Evolutionary conservation across 1,284 basidiomycete species (phyloP).

Genomic region (Naganishia liquefaciens): DNA sequence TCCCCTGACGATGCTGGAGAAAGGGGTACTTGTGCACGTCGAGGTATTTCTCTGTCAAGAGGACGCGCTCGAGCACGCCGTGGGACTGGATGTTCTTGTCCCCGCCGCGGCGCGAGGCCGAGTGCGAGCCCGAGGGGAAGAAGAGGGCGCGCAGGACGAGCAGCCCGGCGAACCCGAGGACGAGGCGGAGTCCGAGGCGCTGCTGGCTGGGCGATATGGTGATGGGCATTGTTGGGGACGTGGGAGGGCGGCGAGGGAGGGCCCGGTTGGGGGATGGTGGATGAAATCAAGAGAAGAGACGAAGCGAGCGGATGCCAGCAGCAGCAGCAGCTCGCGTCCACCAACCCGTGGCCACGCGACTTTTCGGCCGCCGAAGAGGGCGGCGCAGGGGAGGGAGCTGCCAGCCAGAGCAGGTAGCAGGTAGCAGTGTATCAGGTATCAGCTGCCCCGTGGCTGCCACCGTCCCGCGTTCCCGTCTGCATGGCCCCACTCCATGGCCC

Average conservation of each 20-base stretch:
- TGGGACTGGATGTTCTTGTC: slow-evolving; percentile 66
- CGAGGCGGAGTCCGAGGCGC: slow-evolving; percentile 47
- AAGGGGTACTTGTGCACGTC: slow-evolving; percentile 85
- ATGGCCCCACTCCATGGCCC: too few species aligned
- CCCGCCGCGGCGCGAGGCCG: slow-evolving; percentile 32
- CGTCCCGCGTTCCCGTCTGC: too few species aligned
- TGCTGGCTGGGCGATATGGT: slow-evolving; percentile 36
- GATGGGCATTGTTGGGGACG: slow-evolving; percentile 29
- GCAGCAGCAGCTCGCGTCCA: neutral
- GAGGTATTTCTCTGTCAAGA: slow-evolving; percentile 75
- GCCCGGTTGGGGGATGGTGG: neutral
- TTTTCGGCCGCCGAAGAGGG: slow-evolving; percentile 9
- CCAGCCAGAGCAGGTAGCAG: too few species aligned
- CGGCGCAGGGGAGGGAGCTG: too few species aligned
- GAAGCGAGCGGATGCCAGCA: slow-evolving; percentile 1
- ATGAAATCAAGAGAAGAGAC: neutral
- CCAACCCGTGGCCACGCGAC: neutral
- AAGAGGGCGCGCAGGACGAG: slow-evolving; percentile 49
- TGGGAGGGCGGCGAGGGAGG: neutral
- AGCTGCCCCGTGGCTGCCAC: too few species aligned
- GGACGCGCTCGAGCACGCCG: slow-evolving; percentile 82
- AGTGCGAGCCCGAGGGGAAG: slow-evolving; percentile 37
- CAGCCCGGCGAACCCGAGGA: slow-evolving; percentile 43
- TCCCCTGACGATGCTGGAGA: slow-evolving; percentile 77
- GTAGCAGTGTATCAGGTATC: too few species aligned